A percentile compares a stretch with the other conserved stretches of the same genome.
Evolutionary conservation across 2,329 filamentous ascomycete species (phyloP).

Genomic region (Phialophora verrucosa): DNA sequence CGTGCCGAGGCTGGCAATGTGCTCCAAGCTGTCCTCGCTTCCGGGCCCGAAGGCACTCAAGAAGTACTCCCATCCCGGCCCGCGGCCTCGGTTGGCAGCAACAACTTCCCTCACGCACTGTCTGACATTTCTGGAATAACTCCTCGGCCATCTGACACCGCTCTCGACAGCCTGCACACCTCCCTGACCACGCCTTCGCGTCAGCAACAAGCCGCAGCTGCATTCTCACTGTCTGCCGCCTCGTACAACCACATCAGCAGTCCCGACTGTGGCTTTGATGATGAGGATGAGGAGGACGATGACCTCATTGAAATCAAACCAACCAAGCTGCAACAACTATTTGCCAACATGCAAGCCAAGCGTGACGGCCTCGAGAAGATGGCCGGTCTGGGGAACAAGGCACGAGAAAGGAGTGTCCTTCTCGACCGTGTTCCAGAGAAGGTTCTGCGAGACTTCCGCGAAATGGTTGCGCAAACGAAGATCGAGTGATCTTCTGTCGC

Average conservation of each 20-base stretch:
- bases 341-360: constrained; percentile 76
- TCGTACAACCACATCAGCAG: constrained; percentile 87
- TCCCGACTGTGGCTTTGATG: constrained; percentile 70
- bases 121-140: constrained; percentile 49
- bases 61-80: constrained; percentile 39
- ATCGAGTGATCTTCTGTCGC: constrained; percentile 43
- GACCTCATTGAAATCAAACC: constrained; percentile 43
- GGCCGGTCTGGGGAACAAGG: constrained; percentile 70
- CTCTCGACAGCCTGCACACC: constrained; percentile 69
- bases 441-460: constrained; percentile 89
- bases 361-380: constrained; percentile 61
- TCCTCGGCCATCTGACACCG: constrained; percentile 44
- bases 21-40: constrained; percentile 53
- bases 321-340: constrained; percentile 63
- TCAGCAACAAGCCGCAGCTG: constrained; percentile 84
- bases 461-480: constrained; percentile 76
- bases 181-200: constrained; percentile 75
- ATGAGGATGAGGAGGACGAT: constrained; percentile 43
- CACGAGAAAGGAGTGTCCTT: constrained; percentile 89
- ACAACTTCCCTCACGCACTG: constrained; percentile 20
- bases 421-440: constrained; percentile 94
- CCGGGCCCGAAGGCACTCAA: constrained; percentile 54
- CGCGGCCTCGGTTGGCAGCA: constrained; percentile 39
- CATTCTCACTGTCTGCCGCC: constrained; percentile 81
- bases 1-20: constrained; percentile 56